Evolutionary conservation across 2,329 filamentous ascomycete species (phyloP), one percentile per base, ranked within the genome.

Genomic region (Pseudocercospora cruenta): DNA sequence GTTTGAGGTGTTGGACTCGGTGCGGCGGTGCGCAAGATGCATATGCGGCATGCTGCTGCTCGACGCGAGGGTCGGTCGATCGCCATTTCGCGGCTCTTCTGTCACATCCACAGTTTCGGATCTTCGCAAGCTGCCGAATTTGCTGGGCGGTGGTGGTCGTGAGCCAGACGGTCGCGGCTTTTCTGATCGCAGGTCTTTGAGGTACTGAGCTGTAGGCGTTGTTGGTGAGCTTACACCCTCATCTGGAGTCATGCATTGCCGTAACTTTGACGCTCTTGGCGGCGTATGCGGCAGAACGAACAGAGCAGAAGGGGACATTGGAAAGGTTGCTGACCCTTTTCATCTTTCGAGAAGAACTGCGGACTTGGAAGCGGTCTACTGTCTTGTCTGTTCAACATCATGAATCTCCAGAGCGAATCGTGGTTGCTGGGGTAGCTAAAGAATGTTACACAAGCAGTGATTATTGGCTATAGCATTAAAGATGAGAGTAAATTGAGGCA

Each of bases 81-180:
- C 69, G 62, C 70, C 63, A 49, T 63, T 28, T 60, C 63, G 58
- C 31, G 36, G 64, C 54, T 26, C 62, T 54, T 49, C 33, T 22
- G 64, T 63, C 49, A 63, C 65, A 53, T 60, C 58, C 14, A 69
- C 70, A 58, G 67, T 78, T 68, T 69, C 77, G 63, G 57, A 76
- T 73, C 57, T 64, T 63, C 69, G 71, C 65, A 74, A 61, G 62
- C 70, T 74, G 28, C 62, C 67, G 59, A 75, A 76, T 70, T 82
- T 78, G 69, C 82, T 84, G 22, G 82, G 79, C 10, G 87, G 87
- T 54, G 84, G 85, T 66, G 91, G 90, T 70, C 91, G 85, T 58
- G 90, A 90, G 68, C 91, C 91, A 64, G 87, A 90, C 8, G 91
- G 91, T 63, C 91, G 86, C 63, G 88, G 82, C 60, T 89, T 88